Conservation (phyloP, 139 green algal species). For the Asterochloris erici region DNA sequence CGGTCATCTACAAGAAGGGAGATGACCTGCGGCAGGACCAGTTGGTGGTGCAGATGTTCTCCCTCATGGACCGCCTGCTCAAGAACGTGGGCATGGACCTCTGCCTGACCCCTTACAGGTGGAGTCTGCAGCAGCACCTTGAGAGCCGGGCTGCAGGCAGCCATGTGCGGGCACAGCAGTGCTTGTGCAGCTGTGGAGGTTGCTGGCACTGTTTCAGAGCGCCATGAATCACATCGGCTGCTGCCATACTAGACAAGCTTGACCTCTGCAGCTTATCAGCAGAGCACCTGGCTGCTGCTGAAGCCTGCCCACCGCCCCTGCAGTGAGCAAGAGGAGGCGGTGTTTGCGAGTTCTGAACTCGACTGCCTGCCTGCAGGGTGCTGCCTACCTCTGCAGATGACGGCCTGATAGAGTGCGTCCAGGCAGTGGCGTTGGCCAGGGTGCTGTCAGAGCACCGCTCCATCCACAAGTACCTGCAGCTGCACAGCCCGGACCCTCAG, state of each 20-base stretch:
- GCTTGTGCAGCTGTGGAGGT: no score
- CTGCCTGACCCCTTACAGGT: constrained; percentile 85
- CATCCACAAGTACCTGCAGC: constrained; percentile 77
- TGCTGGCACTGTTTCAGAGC: no score
- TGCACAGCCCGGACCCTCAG: constrained; percentile 54
- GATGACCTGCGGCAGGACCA: constrained; percentile 97
- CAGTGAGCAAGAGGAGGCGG: no score
- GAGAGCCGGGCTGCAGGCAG: no score
- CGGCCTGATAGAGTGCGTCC: constrained; percentile 95
- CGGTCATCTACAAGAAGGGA: constrained; percentile 96
- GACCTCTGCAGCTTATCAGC: background rate
- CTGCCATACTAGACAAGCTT: no score
- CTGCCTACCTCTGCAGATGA: constrained; percentile 78
- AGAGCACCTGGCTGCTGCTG: no score
- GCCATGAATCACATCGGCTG: no score
- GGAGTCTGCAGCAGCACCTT: background rate
- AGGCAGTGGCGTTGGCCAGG: constrained; percentile 60
- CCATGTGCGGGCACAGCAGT: no score
- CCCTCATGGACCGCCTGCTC: constrained; percentile 94
- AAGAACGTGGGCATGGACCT: constrained; percentile 95
- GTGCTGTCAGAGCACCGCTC: constrained; percentile 82
- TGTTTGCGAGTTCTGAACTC: no score
- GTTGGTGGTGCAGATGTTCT: constrained; percentile 85
- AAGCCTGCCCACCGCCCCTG: no score
- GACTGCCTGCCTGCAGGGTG: constrained; percentile 45